A percentile compares a stretch with the other conserved stretches of the same genome.
These are phyloP conservation scores for Chlorencoelia australis DNA, from an alignment of 2,329 filamentous ascomycete species.

Conservation along the genomic window DNA sequence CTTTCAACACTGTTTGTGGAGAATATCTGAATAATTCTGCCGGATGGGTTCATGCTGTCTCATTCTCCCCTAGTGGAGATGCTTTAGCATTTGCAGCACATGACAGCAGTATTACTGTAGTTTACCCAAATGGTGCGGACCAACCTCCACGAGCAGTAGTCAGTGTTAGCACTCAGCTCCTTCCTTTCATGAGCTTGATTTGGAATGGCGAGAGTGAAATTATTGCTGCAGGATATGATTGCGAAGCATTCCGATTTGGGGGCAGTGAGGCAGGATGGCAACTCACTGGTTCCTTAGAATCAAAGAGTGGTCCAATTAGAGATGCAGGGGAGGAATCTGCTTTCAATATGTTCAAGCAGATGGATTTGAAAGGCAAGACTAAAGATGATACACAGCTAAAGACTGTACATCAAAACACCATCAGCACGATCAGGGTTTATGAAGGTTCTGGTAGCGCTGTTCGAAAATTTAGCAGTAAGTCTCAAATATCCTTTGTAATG, in stretches of 20 bases:
- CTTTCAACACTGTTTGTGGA: slow-evolving; percentile 97
- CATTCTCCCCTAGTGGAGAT: slow-evolving; percentile 86
- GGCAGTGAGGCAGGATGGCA: slow-evolving; percentile 76
- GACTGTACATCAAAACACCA: slow-evolving; percentile 94
- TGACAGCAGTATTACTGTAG: slow-evolving; percentile 92
- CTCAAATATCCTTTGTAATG: slow-evolving; percentile 2
- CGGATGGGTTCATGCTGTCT: slow-evolving; percentile 89
- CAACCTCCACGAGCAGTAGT: slow-evolving; percentile 85
- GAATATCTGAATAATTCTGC: slow-evolving; percentile 94
- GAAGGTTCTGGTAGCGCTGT: slow-evolving; percentile 55
- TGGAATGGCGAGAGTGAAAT: slow-evolving; percentile 92
- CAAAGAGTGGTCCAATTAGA: slow-evolving; percentile 36
- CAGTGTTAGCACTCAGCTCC: slow-evolving; percentile 76
- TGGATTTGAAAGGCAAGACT: slow-evolving; percentile 92
- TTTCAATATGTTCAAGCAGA: slow-evolving; percentile 95
- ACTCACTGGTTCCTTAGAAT: slow-evolving; percentile 73
- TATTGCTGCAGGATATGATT: slow-evolving; percentile 85
- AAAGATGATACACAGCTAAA: slow-evolving; percentile 91
- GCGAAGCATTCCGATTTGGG: slow-evolving; percentile 80
- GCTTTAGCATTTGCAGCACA: slow-evolving; percentile 91
- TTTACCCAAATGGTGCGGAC: slow-evolving; percentile 86
- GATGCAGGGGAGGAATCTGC: slow-evolving; percentile 79
- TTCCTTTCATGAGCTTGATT: slow-evolving; percentile 86
- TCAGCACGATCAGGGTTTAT: slow-evolving; percentile 73
- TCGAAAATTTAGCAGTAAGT: slow-evolving; percentile 79